Percentiles rank a stretch among this genome's conserved stretches.
Conservation (phyloP, 305 asterid species). For the Caryopteris hybrid region DNA sequence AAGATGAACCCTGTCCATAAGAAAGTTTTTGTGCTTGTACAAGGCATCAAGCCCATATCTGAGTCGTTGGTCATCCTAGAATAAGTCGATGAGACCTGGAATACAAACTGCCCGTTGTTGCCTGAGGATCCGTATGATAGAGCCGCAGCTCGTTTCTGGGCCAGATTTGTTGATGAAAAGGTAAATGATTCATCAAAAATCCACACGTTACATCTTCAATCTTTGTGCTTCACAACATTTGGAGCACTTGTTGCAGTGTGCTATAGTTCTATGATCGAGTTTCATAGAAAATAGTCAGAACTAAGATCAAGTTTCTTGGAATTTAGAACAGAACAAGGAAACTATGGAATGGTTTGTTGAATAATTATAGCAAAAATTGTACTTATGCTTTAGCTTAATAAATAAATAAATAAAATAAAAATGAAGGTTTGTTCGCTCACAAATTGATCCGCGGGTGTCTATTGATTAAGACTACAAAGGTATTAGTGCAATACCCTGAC, state of each 20-base stretch:
- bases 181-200: constrained; percentile 3
- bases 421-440: too few species aligned
- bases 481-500: too few species aligned
- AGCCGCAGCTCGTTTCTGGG: constrained; percentile 33
- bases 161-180: constrained; percentile 31
- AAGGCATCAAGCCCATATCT: constrained; percentile 6
- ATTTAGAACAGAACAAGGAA: too few species aligned
- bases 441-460: too few species aligned
- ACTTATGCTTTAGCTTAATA: too few species aligned
- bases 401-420: too few species aligned
- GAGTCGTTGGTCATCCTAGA: constrained; percentile 26
- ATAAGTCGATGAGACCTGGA: constrained; percentile 26
- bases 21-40: constrained; percentile 27
- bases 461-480: too few species aligned
- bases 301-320: too few species aligned
- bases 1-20: constrained; percentile 28
- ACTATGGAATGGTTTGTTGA: too few species aligned
- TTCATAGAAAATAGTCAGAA: too few species aligned
- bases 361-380: too few species aligned
- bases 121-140: constrained; percentile 22
- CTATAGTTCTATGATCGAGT: neutral
- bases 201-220: neutral
- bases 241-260: neutral
- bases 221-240: neutral
- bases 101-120: neutral